Conservation (phyloP, 345 rosid species). For the Populus tremula region DNA sequence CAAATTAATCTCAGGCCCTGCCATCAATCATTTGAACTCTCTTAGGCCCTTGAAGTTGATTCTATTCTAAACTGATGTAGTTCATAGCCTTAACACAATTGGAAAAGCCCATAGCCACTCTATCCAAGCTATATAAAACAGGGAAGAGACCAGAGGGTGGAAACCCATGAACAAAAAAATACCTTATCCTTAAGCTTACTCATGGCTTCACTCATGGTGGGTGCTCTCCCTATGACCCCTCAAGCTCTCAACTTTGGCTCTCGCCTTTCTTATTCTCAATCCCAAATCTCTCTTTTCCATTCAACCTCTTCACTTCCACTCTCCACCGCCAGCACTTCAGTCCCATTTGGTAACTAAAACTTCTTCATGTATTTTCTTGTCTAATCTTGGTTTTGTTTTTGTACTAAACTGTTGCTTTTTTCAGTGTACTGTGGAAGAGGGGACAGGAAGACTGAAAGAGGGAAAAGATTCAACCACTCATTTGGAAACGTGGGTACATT, state of each 20-base stretch:
- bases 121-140: not conserved
- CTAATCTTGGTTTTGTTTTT: not conserved
- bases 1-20: not conserved
- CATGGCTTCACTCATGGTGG: slow-evolving; percentile 58
- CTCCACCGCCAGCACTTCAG: slow-evolving; percentile 33
- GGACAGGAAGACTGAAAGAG: slow-evolving; percentile 78
- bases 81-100: not conserved
- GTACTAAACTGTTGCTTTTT: not conserved
- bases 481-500: slow-evolving; percentile 74
- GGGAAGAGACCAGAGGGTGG: not conserved
- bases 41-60: not conserved
- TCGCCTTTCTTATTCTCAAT: slow-evolving; percentile 48
- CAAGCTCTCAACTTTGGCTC: slow-evolving; percentile 17
- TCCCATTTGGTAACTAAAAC: slow-evolving; percentile 31
- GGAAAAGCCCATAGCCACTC: not conserved
- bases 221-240: slow-evolving; percentile 41
- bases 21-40: not conserved
- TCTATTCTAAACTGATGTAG: not conserved
- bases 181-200: slow-evolving; percentile 21
- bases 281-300: slow-evolving; percentile 40
- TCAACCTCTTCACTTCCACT: slow-evolving; percentile 17
- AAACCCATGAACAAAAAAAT: not conserved
- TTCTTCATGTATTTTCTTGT: not conserved
- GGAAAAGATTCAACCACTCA: slow-evolving; percentile 90
- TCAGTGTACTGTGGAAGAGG: slow-evolving; percentile 85